Evolutionary conservation across 192 early-diverging fungal species (phyloP).

Genomic region (Coemansia sp.): DNA sequence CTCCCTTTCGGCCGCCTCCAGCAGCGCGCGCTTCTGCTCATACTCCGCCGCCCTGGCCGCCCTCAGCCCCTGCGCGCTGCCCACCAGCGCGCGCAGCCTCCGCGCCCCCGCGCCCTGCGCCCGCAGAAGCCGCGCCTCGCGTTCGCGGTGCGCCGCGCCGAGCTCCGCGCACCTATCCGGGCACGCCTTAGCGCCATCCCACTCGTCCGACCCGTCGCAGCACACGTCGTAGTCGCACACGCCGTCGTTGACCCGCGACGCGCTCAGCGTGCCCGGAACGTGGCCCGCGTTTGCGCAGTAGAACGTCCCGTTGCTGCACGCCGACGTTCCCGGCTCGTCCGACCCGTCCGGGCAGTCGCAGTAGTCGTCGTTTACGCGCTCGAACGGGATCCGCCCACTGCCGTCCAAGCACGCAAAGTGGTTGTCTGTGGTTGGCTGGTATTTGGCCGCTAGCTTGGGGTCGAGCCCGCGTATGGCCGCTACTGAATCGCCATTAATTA

Average conservation of each 20-base stretch:
- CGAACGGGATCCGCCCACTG: constrained; percentile 63
- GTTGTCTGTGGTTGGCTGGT: constrained; percentile 11
- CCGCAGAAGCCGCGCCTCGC: constrained; percentile 23
- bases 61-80: constrained; percentile 24
- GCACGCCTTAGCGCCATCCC: constrained; percentile 57
- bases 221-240: constrained; percentile 87
- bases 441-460: constrained; percentile 15
- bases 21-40: constrained; percentile 1
- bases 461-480: constrained; percentile 30
- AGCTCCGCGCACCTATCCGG: constrained; percentile 73
- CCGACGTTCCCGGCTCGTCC: constrained; percentile 96
- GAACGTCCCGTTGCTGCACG: constrained; percentile 77
- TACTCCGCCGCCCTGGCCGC: constrained; percentile 16
- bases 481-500: neutral
- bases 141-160: constrained; percentile 45
- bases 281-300: constrained; percentile 84
- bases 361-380: constrained; percentile 92
- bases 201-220: constrained; percentile 96
- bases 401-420: constrained; percentile 76
- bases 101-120: constrained; percentile 16
- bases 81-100: constrained; percentile 19
- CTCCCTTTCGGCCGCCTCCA: constrained; percentile 12
- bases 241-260: constrained; percentile 87
- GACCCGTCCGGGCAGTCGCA: constrained; percentile 95
- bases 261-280: constrained; percentile 60